Conservation (phyloP, 2,329 filamentous ascomycete genomes). For the Cephalotrichum gorgonifer region DNA sequence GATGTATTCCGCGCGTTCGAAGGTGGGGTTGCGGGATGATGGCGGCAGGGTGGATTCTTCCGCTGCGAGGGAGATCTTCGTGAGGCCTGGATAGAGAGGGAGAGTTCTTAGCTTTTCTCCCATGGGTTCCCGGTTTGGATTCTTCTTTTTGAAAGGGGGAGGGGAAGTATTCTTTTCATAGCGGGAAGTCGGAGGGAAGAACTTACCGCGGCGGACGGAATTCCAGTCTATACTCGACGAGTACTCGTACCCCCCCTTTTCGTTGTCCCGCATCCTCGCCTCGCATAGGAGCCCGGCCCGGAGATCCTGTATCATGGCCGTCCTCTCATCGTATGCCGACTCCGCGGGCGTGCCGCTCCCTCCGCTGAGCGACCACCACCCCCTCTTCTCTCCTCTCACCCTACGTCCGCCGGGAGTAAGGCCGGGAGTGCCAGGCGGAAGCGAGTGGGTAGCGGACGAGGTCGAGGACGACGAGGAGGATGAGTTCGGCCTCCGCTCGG, state of each 20-base stretch:
- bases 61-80: slow-evolving; percentile 3
- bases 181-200: not conserved
- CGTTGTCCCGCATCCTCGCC: no score
- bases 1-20: slow-evolving; percentile 4
- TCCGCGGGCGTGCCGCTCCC: slow-evolving; percentile 1
- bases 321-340: not conserved
- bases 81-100: not conserved
- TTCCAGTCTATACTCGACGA: slow-evolving; percentile 4
- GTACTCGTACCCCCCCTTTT: not conserved
- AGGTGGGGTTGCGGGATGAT: not conserved
- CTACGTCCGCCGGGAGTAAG: no score
- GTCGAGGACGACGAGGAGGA: no score
- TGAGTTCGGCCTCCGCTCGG: no score
- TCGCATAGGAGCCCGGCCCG: not conserved
- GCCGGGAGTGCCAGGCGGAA: no score
- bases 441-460: no score
- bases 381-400: no score
- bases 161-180: no score
- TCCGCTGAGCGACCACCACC: no score
- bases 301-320: not conserved
- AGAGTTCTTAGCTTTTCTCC: not conserved
- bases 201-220: slow-evolving; percentile 5
- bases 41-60: slow-evolving; percentile 1
- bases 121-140: not conserved
- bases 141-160: no score